Evolutionary conservation across 148 eudicot genomes (phyloP).

Genomic region (Amaranthus palmeri): DNA sequence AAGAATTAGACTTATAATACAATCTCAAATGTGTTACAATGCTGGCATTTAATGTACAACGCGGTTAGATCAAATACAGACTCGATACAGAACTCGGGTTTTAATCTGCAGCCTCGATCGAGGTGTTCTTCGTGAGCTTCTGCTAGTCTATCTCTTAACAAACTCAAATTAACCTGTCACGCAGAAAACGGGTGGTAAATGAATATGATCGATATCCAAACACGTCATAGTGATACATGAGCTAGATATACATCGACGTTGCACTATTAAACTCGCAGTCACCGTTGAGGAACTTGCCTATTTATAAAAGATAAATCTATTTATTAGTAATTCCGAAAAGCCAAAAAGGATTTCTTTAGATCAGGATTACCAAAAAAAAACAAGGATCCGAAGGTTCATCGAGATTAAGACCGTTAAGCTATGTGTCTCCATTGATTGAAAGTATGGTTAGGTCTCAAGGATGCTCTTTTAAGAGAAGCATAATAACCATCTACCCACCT

Average conservation of each 20-base stretch:
- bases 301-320: no score
- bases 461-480: neutral
- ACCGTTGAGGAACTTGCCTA: no score
- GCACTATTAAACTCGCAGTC: no score
- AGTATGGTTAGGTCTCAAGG: neutral
- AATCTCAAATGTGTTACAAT: conserved; percentile 70
- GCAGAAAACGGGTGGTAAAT: neutral
- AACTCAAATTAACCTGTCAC: conserved; percentile 55
- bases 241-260: no score
- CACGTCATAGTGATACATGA: no score
- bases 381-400: neutral
- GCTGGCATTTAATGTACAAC: conserved; percentile 62
- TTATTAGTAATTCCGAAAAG: no score
- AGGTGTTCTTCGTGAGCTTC: conserved; percentile 82
- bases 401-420: no score
- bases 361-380: neutral
- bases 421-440: no score
- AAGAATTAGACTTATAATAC: conserved; percentile 36
- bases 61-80: conserved; percentile 64
- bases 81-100: conserved; percentile 58
- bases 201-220: neutral
- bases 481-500: neutral
- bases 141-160: conserved; percentile 55
- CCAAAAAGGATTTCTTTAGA: no score
- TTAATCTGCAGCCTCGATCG: conserved; percentile 72